Conservation (phyloP, 129 eudicot genomes). For the Mikania micrantha region DNA sequence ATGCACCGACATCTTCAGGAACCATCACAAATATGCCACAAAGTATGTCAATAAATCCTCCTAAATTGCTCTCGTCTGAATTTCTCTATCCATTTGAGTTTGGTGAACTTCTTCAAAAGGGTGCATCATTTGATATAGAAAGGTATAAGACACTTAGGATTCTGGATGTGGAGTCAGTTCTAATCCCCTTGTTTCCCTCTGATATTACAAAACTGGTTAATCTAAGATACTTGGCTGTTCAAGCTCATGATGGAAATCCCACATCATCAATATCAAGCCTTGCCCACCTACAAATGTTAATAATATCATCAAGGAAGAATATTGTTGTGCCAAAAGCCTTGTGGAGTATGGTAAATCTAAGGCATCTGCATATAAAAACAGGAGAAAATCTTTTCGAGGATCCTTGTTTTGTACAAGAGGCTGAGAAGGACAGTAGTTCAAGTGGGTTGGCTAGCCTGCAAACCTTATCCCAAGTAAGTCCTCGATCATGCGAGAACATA, state of each 20-base stretch:
- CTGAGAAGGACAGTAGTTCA: background rate
- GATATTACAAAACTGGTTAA: slow-evolving; percentile 1
- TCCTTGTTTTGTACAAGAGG: background rate
- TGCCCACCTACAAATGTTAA: slow-evolving; percentile 21
- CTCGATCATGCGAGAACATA: background rate
- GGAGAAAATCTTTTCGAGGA: slow-evolving; percentile 13
- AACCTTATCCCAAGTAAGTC: slow-evolving; percentile 15
- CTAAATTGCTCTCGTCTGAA: background rate
- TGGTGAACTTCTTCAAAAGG: background rate
- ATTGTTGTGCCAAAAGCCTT: slow-evolving; percentile 11
- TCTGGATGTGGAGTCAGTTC: slow-evolving; percentile 14
- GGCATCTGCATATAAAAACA: slow-evolving; percentile 17
- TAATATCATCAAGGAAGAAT: background rate
- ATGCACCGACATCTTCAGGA: background rate
- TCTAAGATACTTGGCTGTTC: slow-evolving; percentile 31
- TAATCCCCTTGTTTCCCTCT: background rate
- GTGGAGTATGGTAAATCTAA: slow-evolving; percentile 15
- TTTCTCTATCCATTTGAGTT: slow-evolving; percentile 6
- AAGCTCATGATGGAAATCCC: background rate
- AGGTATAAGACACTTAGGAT: slow-evolving; percentile 9
- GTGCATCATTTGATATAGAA: background rate
- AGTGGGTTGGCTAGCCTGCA: slow-evolving; percentile 7
- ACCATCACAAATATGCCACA: background rate
- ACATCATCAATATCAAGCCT: slow-evolving; percentile 21
- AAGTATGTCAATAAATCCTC: background rate